phyloP scores from a whole-genome alignment of 2,329 filamentous ascomycete species.

The Aspergillus nomiae region DNA sequence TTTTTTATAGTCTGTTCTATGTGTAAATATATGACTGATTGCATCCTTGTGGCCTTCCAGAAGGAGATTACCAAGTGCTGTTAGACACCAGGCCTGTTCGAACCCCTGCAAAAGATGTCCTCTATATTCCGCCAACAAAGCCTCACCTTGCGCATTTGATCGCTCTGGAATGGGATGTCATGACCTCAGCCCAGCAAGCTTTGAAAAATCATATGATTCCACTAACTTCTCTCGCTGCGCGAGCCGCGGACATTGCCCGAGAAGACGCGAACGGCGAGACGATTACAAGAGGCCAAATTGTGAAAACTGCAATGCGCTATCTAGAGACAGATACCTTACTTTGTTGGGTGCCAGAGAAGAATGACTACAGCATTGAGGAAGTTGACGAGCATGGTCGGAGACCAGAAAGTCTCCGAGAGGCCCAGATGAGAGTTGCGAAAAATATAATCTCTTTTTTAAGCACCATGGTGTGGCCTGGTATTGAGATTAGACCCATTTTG shows the following conservation, averaged over 20 bases:
- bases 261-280: conserved; percentile 61
- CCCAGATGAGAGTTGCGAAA: conserved; percentile 70
- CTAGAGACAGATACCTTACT: conserved; percentile 89
- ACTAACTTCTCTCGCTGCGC: conserved; percentile 79
- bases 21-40: neutral
- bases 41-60: neutral
- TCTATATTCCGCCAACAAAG: conserved; percentile 74
- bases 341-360: conserved; percentile 74
- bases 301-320: conserved; percentile 75
- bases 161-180: conserved; percentile 88
- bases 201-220: conserved; percentile 86
- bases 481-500: conserved; percentile 79
- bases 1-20: neutral
- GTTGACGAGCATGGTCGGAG: conserved; percentile 47
- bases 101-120: conserved; percentile 70
- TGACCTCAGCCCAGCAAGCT: conserved; percentile 80
- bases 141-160: conserved; percentile 80
- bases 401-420: conserved; percentile 65
- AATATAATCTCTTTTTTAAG: conserved; percentile 73
- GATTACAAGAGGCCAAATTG: conserved; percentile 64
- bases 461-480: conserved; percentile 77
- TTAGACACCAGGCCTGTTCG: conserved; percentile 80
- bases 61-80: conserved; percentile 63
- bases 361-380: conserved; percentile 54
- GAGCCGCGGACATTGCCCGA: conserved; percentile 76